A percentile compares a stretch with the other conserved stretches of the same genome.
Evolutionary conservation across 1,284 basidiomycete species (phyloP).

Genomic region (Naganishia sp.): DNA sequence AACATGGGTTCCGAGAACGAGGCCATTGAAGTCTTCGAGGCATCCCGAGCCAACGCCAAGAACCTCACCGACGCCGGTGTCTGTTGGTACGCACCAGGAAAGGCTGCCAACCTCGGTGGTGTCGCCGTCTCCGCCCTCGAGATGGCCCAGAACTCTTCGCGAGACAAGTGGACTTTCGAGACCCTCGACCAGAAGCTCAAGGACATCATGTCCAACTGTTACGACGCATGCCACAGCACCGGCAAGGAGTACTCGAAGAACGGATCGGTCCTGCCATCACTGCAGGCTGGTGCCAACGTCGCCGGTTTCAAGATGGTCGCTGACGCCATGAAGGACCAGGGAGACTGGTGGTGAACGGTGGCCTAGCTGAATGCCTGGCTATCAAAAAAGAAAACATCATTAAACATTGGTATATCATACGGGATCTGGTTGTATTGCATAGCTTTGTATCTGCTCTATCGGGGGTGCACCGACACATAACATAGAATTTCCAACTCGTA

Average conservation of each 20-base stretch:
- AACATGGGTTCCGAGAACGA: slow-evolving; percentile 63
- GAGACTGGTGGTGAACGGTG: slow-evolving; percentile 67
- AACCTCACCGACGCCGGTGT: slow-evolving; percentile 51
- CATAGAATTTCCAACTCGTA: slow-evolving; percentile 25
- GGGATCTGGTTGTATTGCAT: slow-evolving; percentile 28
- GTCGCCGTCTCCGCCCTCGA: slow-evolving; percentile 64
- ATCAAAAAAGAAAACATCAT: slow-evolving; percentile 6
- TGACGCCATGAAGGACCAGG: slow-evolving; percentile 67
- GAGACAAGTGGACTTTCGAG: slow-evolving; percentile 60
- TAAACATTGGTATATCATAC: slow-evolving; percentile 25
- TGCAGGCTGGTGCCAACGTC: slow-evolving; percentile 73
- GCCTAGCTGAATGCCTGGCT: background rate
- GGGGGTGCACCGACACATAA: slow-evolving; percentile 22
- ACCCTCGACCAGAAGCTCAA: slow-evolving; percentile 73
- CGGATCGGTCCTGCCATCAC: slow-evolving; percentile 61
- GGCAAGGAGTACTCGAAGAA: slow-evolving; percentile 66
- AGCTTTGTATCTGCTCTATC: slow-evolving; percentile 27
- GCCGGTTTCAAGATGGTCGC: slow-evolving; percentile 60
- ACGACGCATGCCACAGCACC: slow-evolving; percentile 62
- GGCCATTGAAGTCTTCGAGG: slow-evolving; percentile 73
- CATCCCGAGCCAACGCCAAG: slow-evolving; percentile 59
- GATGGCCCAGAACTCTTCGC: slow-evolving; percentile 77
- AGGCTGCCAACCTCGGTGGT: slow-evolving; percentile 70
- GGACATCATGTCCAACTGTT: slow-evolving; percentile 73
- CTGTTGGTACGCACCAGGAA: slow-evolving; percentile 72